Conservation (phyloP, 495 filamentous ascomycete species). For the Pseudomonodictys pantanalensis region DNA sequence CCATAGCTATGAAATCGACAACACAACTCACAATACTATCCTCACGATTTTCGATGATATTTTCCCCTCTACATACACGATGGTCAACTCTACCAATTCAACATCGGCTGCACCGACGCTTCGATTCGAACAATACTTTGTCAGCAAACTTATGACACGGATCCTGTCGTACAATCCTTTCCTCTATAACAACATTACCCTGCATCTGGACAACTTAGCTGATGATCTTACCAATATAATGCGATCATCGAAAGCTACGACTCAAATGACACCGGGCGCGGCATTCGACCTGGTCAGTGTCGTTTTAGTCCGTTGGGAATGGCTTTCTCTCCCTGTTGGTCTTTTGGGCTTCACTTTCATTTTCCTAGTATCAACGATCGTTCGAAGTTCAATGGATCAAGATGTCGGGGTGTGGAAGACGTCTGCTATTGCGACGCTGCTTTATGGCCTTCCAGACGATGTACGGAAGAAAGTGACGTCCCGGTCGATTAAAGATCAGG, state of each 20-base stretch:
- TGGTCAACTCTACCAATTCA: slow-evolving; percentile 13
- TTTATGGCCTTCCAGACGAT: slow-evolving; percentile 20
- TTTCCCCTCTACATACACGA: slow-evolving; percentile 14
- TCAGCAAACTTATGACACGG: neutral
- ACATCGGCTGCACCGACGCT: slow-evolving; percentile 3
- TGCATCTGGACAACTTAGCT: slow-evolving; percentile 21
- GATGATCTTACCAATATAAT: slow-evolving; percentile 14
- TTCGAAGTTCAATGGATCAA: slow-evolving; percentile 20
- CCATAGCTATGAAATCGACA: neutral
- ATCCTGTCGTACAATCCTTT: slow-evolving; percentile 14
- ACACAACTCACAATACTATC: neutral
- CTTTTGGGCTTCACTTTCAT: slow-evolving; percentile 18
- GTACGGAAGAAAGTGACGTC: slow-evolving; percentile 15
- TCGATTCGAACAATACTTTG: slow-evolving; percentile 7
- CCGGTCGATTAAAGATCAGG: slow-evolving; percentile 1
- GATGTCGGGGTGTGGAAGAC: slow-evolving; percentile 25
- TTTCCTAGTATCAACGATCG: slow-evolving; percentile 21
- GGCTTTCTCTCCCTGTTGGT: slow-evolving; percentile 18
- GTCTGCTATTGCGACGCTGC: slow-evolving; percentile 26
- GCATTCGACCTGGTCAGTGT: slow-evolving; percentile 15
- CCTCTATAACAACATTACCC: slow-evolving; percentile 13
- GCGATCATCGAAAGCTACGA: neutral
- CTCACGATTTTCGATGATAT: slow-evolving; percentile 14
- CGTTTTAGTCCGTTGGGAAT: slow-evolving; percentile 22
- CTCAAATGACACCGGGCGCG: slow-evolving; percentile 9